These are phyloP conservation scores for Ophiosphaerella herpotricha DNA, from an alignment of 2,329 filamentous ascomycete species.

Conservation along the genomic window DNA sequence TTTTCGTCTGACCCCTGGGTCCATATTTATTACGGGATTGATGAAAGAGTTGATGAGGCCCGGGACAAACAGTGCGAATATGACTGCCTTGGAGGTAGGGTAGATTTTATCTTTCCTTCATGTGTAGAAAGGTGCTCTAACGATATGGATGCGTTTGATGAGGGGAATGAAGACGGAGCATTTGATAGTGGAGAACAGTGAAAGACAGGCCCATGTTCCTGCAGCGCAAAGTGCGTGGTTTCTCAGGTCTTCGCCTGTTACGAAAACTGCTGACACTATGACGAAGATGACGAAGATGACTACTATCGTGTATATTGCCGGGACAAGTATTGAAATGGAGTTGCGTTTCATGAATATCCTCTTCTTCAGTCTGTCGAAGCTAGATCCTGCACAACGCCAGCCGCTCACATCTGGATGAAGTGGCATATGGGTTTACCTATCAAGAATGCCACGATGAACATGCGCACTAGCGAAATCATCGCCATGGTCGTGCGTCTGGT, in stretches of 20 bases:
- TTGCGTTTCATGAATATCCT: constrained; percentile 15
- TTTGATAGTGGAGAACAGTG: constrained; percentile 44
- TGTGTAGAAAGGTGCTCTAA: constrained; percentile 35
- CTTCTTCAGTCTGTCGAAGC: constrained; percentile 8
- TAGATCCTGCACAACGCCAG: background rate
- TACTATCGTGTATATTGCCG: constrained; percentile 21
- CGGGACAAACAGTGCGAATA: constrained; percentile 23
- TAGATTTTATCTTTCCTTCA: constrained; percentile 43
- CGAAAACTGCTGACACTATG: constrained; percentile 24
- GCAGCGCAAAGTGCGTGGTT: constrained; percentile 30
- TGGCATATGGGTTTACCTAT: no score
- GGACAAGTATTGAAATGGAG: constrained; percentile 19
- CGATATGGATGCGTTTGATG: constrained; percentile 46
- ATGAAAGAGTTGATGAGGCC: constrained; percentile 33
- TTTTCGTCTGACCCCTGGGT: constrained; percentile 37
- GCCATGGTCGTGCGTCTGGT: no score
- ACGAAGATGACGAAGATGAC: constrained; percentile 27
- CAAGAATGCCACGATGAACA: no score
- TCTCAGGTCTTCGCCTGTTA: constrained; percentile 35
- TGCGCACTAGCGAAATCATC: no score
- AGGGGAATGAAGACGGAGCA: constrained; percentile 44
- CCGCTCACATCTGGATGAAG: background rate
- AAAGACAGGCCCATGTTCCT: constrained; percentile 44
- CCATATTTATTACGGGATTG: constrained; percentile 36
- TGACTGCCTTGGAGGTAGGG: constrained; percentile 28